Evolutionary conservation across 2,329 filamentous ascomycete species (phyloP), one percentile per base, ranked within the genome.

Genomic region (Colletotrichum tanaceti): DNA sequence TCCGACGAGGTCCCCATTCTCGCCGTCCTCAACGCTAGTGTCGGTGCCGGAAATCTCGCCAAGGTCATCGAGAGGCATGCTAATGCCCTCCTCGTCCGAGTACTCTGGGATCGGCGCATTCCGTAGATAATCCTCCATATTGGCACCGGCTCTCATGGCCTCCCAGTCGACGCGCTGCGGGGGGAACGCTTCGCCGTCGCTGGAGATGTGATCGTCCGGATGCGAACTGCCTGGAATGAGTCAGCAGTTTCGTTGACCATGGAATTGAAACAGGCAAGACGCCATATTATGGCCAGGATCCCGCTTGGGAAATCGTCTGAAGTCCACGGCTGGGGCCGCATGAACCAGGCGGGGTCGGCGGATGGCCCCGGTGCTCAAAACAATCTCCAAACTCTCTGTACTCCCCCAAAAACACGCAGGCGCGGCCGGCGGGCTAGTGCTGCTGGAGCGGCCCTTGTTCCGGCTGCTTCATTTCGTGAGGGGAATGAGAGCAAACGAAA

Each of bases 1-100:
- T 49, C 71, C 76, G 11, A 65, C 68, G 13, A 73, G 70, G 7
- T 68, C 73, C n/a, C 47, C 55, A 39, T 66, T 69, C 22, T 70
- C 73, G 54, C 76, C 79, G 4, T 77, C 75, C 58, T 78, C 77
- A 58, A 76, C 73, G 32, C 77, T 73, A 28, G 72, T 74, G 28
- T 78, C 74, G 39, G 78, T 75, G 22, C 61, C 74, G 46, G 70
- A 71, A 22, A 65, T 67, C 20, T 71, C 71, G 38, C 63, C 70
- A 14, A 68, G 61, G 18, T 70, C 68, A 20, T 65, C 67, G 10
- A 66, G 50, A 4, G 66, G 66, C 14, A 52, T 64, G 41, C 54
- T 65, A 32, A 52, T 55, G 20, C 58, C 66, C 24, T 68, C 65
- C 41, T 69, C 66, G 38, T 69, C 66, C 28, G 66, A 69, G 16